Percentiles rank a stretch among this genome's conserved stretches.
Evolutionary conservation across 495 filamentous ascomycete species (phyloP).

Genomic region (Lindgomyces ingoldianus): DNA sequence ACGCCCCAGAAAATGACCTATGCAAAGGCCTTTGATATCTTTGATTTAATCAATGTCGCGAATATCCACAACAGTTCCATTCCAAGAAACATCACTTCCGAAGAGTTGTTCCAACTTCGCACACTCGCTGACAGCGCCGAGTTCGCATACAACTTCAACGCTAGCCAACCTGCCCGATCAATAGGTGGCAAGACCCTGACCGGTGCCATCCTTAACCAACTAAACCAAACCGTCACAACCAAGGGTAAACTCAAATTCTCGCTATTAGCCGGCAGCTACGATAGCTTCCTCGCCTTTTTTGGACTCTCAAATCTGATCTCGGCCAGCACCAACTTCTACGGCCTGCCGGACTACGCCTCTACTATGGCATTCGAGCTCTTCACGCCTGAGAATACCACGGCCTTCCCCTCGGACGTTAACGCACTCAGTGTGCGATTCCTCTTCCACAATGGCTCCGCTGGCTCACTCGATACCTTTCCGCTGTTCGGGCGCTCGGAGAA

Average conservation of each 20-base stretch:
- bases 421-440: constrained; percentile 53
- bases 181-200: constrained; percentile 10
- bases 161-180: constrained; percentile 2
- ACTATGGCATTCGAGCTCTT: constrained; percentile 59
- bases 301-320: constrained; percentile 50
- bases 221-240: constrained; percentile 50
- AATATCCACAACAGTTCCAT: constrained; percentile 7
- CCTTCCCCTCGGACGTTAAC: constrained; percentile 45
- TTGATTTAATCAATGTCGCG: constrained; percentile 11
- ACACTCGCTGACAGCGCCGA: constrained; percentile 20
- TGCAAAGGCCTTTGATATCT: constrained; percentile 20
- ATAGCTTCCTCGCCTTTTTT: constrained; percentile 55
- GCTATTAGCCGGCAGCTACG: constrained; percentile 48
- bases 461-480: constrained; percentile 43
- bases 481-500: constrained; percentile 49
- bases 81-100: constrained; percentile 1
- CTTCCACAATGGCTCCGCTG: constrained; percentile 57
- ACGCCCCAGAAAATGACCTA: constrained; percentile 4
- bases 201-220: constrained; percentile 43
- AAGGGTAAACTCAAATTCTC: constrained; percentile 48
- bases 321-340: constrained; percentile 46
- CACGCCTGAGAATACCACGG: constrained; percentile 42
- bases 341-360: constrained; percentile 56
- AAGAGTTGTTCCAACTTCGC: constrained; percentile 15
- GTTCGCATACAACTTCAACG: constrained; percentile 4